A percentile compares a stretch with the other conserved stretches of the same genome.
Evolutionary conservation across 257 asterid genomes (phyloP).

Genomic region (Lycium ferocissimum): DNA sequence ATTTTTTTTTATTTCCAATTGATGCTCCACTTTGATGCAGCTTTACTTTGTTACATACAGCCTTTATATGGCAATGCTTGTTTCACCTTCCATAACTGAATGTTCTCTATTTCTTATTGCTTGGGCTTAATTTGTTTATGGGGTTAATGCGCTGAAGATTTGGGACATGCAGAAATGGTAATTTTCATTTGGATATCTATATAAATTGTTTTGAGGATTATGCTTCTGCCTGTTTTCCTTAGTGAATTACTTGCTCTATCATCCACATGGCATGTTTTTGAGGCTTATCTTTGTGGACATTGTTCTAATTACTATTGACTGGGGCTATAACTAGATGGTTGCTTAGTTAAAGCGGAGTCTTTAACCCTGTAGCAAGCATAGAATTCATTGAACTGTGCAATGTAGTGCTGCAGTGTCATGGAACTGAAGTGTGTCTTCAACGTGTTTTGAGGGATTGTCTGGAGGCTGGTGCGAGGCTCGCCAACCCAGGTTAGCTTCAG

Average conservation of each 20-base stretch:
- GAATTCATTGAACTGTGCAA: background rate
- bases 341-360: background rate
- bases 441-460: conserved; percentile 91
- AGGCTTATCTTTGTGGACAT: background rate
- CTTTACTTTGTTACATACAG: background rate
- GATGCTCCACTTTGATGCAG: background rate
- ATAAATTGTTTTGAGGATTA: background rate
- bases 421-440: conserved; percentile 84
- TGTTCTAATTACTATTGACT: background rate
- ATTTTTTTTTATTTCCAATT: too few species aligned
- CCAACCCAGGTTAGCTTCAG: conserved; percentile 78
- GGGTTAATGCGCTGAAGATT: background rate
- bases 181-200: background rate
- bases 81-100: conserved; percentile 21
- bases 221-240: background rate
- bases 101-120: conserved; percentile 28
- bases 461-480: conserved; percentile 94
- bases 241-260: conserved; percentile 2
- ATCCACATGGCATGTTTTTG: background rate
- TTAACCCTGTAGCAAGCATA: background rate
- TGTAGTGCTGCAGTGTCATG: conserved; percentile 97
- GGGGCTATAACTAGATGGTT: background rate
- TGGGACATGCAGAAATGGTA: background rate
- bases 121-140: background rate
- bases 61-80: background rate